phyloP scores from a whole-genome alignment of 768 basidiomycete genomes.

The Arthromyces matolae region DNA sequence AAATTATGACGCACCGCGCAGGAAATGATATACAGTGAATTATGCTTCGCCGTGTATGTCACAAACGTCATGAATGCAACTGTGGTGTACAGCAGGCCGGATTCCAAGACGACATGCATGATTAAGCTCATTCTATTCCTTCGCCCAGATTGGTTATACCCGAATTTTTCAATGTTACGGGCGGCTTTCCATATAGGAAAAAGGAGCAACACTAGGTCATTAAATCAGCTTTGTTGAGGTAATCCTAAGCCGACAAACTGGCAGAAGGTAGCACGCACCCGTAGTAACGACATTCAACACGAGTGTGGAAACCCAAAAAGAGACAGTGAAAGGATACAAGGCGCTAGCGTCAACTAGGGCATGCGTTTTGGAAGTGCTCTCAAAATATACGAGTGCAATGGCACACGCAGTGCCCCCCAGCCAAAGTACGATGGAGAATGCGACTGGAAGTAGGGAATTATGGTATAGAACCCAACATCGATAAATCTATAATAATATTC shows the following conservation, averaged over 20 bases:
- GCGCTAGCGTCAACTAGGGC: not conserved
- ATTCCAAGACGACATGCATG: conserved; percentile 4
- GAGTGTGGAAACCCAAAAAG: conserved; percentile 1
- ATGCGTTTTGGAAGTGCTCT: not conserved
- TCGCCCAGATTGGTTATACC: not conserved
- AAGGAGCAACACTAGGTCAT: not conserved
- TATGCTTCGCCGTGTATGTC: conserved; percentile 3
- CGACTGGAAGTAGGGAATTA: not conserved
- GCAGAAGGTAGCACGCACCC: no score
- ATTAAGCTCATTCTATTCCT: not conserved
- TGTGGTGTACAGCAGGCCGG: conserved; percentile 3
- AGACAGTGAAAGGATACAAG: not conserved
- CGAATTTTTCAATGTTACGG: not conserved
- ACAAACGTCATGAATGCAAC: conserved; percentile 6
- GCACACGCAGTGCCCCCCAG: not conserved
- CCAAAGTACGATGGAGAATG: not conserved
- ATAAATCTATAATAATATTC: not conserved
- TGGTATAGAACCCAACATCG: conserved; percentile 8
- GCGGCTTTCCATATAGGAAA: not conserved
- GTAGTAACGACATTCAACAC: conserved; percentile 1
- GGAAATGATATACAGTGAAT: conserved; percentile 3
- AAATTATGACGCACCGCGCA: not conserved
- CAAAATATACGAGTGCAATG: not conserved
- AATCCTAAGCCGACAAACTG: no score
- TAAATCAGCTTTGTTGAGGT: not conserved